Evolutionary conservation across 1,284 basidiomycete species (phyloP).

Genomic region (Abortiporus biennis): DNA sequence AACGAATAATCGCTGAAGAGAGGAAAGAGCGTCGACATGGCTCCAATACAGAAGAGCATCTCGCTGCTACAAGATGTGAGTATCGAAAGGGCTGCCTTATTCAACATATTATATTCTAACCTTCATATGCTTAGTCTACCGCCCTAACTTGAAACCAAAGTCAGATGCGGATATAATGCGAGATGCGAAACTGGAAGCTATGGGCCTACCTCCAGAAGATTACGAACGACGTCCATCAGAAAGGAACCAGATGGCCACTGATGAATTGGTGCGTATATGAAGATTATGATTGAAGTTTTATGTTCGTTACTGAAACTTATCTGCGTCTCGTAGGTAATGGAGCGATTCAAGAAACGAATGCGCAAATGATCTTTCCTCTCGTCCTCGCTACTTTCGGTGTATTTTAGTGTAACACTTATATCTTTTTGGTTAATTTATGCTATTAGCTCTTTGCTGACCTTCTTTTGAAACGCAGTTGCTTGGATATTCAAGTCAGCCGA

Average conservation of each 20-base stretch:
- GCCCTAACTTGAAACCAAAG: slow-evolving; percentile 70
- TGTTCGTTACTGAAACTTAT: background rate
- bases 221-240: slow-evolving; percentile 46
- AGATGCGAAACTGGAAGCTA: slow-evolving; percentile 79
- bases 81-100: slow-evolving; percentile 13
- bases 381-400: too few species aligned
- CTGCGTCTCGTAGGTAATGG: slow-evolving; percentile 69
- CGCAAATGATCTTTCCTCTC: slow-evolving; percentile 45
- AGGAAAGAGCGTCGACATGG: slow-evolving; percentile 50
- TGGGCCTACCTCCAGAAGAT: slow-evolving; percentile 60
- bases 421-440: too few species aligned
- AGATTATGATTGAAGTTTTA: background rate
- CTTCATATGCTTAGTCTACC: slow-evolving; percentile 71
- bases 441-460: too few species aligned
- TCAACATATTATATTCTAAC: background rate
- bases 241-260: slow-evolving; percentile 79
- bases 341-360: slow-evolving; percentile 85
- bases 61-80: slow-evolving; percentile 82
- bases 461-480: too few species aligned
- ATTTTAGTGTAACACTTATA: background rate
- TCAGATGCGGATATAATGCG: slow-evolving; percentile 84
- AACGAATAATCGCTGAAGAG: slow-evolving; percentile 75
- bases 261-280: slow-evolving; percentile 66
- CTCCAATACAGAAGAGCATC: slow-evolving; percentile 67
- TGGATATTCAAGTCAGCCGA: too few species aligned